Conservation (phyloP, 345 rosid genomes). For the Brassica rapa region DNA sequence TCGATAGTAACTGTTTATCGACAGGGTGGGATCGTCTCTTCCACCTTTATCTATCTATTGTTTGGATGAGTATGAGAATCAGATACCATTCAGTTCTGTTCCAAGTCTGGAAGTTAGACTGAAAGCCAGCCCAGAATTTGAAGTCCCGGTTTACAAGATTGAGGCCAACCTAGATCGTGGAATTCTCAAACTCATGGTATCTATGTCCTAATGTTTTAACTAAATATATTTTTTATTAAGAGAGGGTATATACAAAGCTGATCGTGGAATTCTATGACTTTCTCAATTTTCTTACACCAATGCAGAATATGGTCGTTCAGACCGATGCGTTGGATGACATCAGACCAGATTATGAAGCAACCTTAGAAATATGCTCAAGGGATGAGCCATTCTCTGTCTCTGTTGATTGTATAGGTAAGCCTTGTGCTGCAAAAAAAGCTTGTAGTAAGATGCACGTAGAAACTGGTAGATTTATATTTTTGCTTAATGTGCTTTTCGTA, state of each 20-base stretch:
- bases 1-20: background rate
- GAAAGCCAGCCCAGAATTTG: background rate
- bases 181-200: constrained; percentile 51
- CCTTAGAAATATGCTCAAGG: constrained; percentile 42
- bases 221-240: background rate
- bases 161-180: constrained; percentile 33
- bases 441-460: too few relatives aligned
- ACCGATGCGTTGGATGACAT: constrained; percentile 44
- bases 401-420: constrained; percentile 56
- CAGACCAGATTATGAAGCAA: constrained; percentile 50
- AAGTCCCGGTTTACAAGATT: constrained; percentile 16
- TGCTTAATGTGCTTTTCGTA: background rate
- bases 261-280: background rate
- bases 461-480: background rate
- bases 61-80: constrained; percentile 53
- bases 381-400: constrained; percentile 41
- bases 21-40: constrained; percentile 59
- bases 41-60: constrained; percentile 46
- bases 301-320: constrained; percentile 51
- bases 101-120: constrained; percentile 49
- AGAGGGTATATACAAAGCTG: background rate
- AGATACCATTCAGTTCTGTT: constrained; percentile 41
- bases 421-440: background rate
- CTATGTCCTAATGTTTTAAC: background rate
- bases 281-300: background rate